Percentiles rank a stretch among this genome's conserved stretches.
Conservation (phyloP, 2,329 filamentous ascomycete genomes). For the Alternaria viburni region DNA sequence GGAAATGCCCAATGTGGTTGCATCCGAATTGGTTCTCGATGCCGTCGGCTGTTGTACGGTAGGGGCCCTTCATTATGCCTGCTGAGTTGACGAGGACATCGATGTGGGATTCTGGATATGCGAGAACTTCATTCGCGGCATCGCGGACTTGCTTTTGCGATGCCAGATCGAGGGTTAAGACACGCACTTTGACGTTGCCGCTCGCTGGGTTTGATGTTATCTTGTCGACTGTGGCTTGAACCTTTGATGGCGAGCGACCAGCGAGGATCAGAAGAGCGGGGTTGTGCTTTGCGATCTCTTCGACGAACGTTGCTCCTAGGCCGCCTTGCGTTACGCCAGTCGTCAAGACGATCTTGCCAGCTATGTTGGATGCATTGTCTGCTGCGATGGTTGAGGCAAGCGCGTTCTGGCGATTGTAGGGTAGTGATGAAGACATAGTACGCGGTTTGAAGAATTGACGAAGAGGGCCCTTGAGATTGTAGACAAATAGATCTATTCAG, state of each 20-base stretch:
- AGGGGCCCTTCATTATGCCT: constrained; percentile 46
- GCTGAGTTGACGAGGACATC: constrained; percentile 55
- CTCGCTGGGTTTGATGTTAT: constrained; percentile 38
- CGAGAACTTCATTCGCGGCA: constrained; percentile 42
- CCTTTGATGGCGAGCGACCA: constrained; percentile 53
- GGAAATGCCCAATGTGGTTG: constrained; percentile 60
- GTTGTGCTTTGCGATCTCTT: constrained; percentile 35
- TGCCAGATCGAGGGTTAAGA: constrained; percentile 45
- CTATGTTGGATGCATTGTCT: constrained; percentile 51
- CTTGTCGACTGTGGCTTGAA: constrained; percentile 48
- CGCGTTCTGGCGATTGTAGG: constrained; percentile 31
- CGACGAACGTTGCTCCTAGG: constrained; percentile 35
- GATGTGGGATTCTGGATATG: constrained; percentile 40
- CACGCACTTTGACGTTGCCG: constrained; percentile 44
- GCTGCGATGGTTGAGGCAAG: constrained; percentile 47
- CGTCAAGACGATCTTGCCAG: constrained; percentile 53
- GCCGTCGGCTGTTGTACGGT: constrained; percentile 39
- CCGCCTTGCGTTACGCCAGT: constrained; percentile 40
- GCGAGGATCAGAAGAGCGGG: constrained; percentile 40
- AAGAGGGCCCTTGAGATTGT: background rate
- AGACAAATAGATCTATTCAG: background rate
- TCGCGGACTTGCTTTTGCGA: constrained; percentile 43
- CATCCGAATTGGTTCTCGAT: constrained; percentile 52
- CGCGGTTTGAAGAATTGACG: background rate
- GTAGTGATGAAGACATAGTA: constrained; percentile 17